Base-by-base conservation (phyloP, 164 flowering plant species). In the Tetrastigma voinierianum region DNA sequence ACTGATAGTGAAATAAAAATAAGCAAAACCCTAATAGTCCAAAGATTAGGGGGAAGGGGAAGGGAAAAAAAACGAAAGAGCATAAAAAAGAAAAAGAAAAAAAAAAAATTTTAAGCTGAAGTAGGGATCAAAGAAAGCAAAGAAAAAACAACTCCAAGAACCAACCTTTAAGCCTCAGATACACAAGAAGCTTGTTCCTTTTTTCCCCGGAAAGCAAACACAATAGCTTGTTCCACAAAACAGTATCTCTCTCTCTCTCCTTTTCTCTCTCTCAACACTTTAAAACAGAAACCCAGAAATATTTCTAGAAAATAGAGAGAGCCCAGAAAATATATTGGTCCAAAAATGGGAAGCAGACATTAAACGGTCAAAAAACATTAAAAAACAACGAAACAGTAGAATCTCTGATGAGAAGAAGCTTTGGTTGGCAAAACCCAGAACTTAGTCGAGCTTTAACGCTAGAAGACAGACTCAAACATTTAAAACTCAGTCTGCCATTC, bases 121-220 rank as follows among this genome's bases (percentile, higher is more conserved):
- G 57, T 51, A 40, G 51, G 63, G 21, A 67, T 51, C 48, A 68
- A 62, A 52, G 61, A 58, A 73, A 67, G 72, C 59, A 60, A 47
- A 67, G 49, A 10, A 19, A 57, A 69, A 65, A 52, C 10, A 56
- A 51, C 53, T 15, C 48, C 71, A 70, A 77, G 68, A 25, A 70
- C 79, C 58, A 74, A 79, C 81, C 85, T 77, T 79, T 65, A 74
- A 72, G 75, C 20, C 65, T 72, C 72, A 69, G 67, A 61, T 57
- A 67, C 57, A 15, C 57, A 15, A 7, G 24, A 53, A 69, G 59
- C 21, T 51, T 61, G 64, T 55, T 59, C 15, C 47, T 43, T 64
- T 60, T 70, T 12, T 53, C 59, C 45, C 32, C 46, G 25, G 45
- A 70, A 77, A 74, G 83, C 70, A 74, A 74, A 40, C 57, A 12